Conservation (phyloP, 164 flowering plant species). For the Litsea cubeba region DNA sequence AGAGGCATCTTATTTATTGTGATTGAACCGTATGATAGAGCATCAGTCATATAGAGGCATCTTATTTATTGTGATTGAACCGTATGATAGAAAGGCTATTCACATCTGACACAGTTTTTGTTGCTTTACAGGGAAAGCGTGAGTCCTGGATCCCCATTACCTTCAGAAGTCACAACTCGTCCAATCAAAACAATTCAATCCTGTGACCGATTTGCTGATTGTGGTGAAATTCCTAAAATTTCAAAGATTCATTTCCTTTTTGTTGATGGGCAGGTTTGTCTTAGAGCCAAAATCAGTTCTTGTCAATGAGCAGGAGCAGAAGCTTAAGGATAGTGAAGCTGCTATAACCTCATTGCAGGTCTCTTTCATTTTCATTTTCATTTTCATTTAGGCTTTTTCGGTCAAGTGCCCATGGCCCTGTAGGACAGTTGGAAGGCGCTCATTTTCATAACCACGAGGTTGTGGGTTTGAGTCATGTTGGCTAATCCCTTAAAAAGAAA, state of each 20-base stretch:
- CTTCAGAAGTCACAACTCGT: constrained; percentile 6
- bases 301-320: constrained; percentile 79
- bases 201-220: not conserved
- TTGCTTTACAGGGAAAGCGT: constrained; percentile 75
- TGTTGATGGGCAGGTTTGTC: constrained; percentile 51
- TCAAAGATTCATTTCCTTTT: constrained; percentile 1
- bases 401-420: too few relatives aligned
- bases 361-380: constrained; percentile 2
- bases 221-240: too few relatives aligned
- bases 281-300: constrained; percentile 69
- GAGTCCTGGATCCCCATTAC: constrained; percentile 35
- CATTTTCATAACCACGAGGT: too few relatives aligned
- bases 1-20: too few relatives aligned
- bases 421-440: too few relatives aligned
- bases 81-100: not conserved
- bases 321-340: constrained; percentile 72
- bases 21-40: too few relatives aligned
- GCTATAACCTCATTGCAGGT: constrained; percentile 80
- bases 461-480: too few relatives aligned
- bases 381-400: constrained; percentile 13
- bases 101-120: constrained; percentile 17
- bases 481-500: too few relatives aligned
- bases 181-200: not conserved
- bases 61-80: too few relatives aligned
- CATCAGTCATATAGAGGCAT: too few relatives aligned